Evolutionary conservation across 2,329 filamentous ascomycete genomes (phyloP).

Genomic region (Penicillium sp.): DNA sequence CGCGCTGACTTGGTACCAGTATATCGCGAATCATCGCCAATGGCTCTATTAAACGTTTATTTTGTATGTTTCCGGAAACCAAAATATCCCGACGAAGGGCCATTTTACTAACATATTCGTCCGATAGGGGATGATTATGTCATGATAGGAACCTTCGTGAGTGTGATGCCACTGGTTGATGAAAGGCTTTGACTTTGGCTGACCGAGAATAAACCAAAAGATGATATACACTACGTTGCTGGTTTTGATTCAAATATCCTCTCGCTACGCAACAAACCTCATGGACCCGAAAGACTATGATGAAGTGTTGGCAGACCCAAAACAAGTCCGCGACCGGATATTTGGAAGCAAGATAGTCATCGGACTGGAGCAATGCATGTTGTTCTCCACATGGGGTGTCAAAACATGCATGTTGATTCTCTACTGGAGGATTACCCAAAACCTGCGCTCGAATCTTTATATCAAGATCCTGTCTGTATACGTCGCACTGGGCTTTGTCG

Average conservation of each 20-base stretch:
- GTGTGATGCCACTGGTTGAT: not conserved
- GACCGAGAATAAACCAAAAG: conserved; percentile 15
- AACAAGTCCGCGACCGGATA: conserved; percentile 44
- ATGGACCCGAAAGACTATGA: conserved; percentile 36
- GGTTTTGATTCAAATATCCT: conserved; percentile 38
- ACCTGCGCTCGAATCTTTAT: conserved; percentile 33
- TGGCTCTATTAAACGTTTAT: conserved; percentile 29
- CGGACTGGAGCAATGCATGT: conserved; percentile 50
- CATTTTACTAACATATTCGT: not conserved
- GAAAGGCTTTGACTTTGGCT: not conserved
- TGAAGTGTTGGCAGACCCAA: conserved; percentile 31
- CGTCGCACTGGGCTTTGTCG: conserved; percentile 43
- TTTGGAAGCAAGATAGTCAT: conserved; percentile 51
- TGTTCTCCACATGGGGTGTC: conserved; percentile 50
- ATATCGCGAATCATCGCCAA: conserved; percentile 27
- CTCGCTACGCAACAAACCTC: conserved; percentile 39
- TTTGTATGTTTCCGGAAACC: conserved; percentile 17
- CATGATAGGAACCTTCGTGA: conserved; percentile 39
- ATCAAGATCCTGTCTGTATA: conserved; percentile 45
- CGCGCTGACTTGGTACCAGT: conserved; percentile 13
- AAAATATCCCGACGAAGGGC: not conserved
- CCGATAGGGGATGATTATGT: conserved; percentile 37
- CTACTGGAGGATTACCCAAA: conserved; percentile 48
- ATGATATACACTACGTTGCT: conserved; percentile 35
- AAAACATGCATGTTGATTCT: conserved; percentile 53